A percentile compares a stretch with the other conserved stretches of the same genome.
These are phyloP conservation scores for Creolimax fragrantissima DNA, from an alignment of 78 protist species.

Conservation along the genomic window DNA sequence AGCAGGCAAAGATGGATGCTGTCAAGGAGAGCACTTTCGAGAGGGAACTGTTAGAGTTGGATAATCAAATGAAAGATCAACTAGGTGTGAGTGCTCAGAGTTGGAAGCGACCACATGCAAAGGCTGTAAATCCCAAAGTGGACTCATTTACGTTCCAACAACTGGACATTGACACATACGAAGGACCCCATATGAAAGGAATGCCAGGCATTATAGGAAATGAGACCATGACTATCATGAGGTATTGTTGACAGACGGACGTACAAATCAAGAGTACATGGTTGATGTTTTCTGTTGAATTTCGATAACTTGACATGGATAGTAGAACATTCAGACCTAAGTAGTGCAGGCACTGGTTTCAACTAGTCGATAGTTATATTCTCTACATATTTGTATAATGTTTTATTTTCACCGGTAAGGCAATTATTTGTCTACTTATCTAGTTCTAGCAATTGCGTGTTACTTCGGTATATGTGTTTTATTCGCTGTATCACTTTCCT, in stretches of 20 bases:
- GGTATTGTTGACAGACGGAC: neutral
- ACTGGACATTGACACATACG: conserved; percentile 31
- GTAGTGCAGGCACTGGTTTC: neutral
- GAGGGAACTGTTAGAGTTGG: neutral
- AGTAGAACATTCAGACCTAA: neutral
- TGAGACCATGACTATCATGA: neutral
- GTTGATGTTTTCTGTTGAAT: neutral
- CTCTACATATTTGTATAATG: neutral
- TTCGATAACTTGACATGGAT: neutral
- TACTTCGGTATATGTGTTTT: too few relatives aligned
- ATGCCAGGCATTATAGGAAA: conserved; percentile 56
- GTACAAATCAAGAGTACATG: neutral
- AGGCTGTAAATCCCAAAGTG: neutral
- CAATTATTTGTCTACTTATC: too few relatives aligned
- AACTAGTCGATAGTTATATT: neutral
- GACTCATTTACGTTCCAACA: conserved; percentile 39
- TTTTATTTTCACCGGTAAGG: too few relatives aligned
- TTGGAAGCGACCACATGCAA: conserved; percentile 1
- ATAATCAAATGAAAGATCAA: neutral
- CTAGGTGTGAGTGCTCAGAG: neutral
- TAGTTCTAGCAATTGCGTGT: too few relatives aligned
- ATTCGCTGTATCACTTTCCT: too few relatives aligned
- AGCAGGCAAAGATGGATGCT: neutral
- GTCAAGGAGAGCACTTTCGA: neutral
- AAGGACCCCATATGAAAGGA: conserved; percentile 34